Evolutionary conservation across 169 alveolate species (phyloP).

Genomic region (Plasmodium sp.): DNA sequence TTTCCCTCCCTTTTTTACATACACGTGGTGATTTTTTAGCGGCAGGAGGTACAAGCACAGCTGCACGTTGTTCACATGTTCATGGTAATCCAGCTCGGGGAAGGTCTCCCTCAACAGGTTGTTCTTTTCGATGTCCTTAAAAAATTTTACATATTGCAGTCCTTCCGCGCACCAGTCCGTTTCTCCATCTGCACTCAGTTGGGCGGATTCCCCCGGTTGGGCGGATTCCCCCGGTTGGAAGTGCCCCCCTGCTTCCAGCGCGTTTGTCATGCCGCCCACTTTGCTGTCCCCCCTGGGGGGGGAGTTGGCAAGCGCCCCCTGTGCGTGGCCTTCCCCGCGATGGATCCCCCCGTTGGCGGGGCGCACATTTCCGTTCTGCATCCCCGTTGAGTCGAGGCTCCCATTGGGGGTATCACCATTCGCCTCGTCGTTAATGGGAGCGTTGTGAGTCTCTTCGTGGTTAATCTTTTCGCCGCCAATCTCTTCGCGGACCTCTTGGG

Average conservation of each 20-base stretch:
- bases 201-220: no score
- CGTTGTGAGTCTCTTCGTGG: no score
- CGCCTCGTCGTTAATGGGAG: background rate
- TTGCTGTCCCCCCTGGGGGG: background rate
- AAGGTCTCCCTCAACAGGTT: constrained; percentile 27
- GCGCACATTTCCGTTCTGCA: background rate
- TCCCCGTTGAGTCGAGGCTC: background rate
- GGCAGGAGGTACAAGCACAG: constrained; percentile 47
- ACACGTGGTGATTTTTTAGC: constrained; percentile 39
- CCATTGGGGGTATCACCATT: background rate
- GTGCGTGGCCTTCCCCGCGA: background rate
- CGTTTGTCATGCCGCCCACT: background rate
- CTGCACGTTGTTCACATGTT: constrained; percentile 23
- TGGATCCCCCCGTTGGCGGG: background rate
- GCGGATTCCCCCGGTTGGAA: background rate
- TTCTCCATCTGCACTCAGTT: background rate
- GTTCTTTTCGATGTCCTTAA: constrained; percentile 41
- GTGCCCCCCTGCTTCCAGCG: background rate
- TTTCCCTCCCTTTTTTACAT: constrained; percentile 28
- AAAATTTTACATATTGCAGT: constrained; percentile 48
- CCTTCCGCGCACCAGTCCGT: constrained; percentile 41
- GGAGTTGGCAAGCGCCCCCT: background rate
- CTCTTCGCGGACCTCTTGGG: background rate
- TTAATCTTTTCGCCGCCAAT: background rate
- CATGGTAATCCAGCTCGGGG: constrained; percentile 10